Percentiles rank a stretch among this genome's conserved stretches.
These are phyloP conservation scores for Passalora sequoiae DNA, from an alignment of 2,329 filamentous ascomycete genomes.

Conservation along the genomic window DNA sequence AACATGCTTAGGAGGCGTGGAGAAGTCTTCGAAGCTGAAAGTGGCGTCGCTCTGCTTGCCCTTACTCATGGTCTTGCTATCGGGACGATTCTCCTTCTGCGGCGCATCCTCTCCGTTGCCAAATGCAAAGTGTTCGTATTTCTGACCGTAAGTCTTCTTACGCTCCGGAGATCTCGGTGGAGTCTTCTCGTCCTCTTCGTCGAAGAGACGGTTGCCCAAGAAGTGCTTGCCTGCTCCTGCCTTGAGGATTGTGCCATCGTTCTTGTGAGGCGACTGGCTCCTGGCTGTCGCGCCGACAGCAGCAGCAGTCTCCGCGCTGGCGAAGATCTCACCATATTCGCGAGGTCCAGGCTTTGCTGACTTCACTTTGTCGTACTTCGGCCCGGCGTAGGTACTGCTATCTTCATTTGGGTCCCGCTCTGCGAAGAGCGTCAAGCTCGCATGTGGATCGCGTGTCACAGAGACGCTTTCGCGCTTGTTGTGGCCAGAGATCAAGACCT, in stretches of 20 bases:
- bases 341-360: constrained; percentile 66
- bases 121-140: constrained; percentile 83
- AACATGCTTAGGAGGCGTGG: constrained; percentile 71
- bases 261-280: constrained; percentile 33
- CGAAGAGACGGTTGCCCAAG: constrained; percentile 52
- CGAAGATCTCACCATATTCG: constrained; percentile 65
- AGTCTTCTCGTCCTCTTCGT: constrained; percentile 47
- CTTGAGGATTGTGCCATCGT: constrained; percentile 40
- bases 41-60: constrained; percentile 53
- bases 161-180: constrained; percentile 37
- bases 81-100: constrained; percentile 19
- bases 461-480: constrained; percentile 31
- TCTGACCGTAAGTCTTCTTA: constrained; percentile 65
- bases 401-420: constrained; percentile 60
- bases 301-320: constrained; percentile 41
- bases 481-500: constrained; percentile 26
- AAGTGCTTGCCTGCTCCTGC: constrained; percentile 49
- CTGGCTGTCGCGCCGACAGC: constrained; percentile 20
- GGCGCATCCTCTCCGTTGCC: constrained; percentile 54
- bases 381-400: constrained; percentile 41
- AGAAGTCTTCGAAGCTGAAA: constrained; percentile 87
- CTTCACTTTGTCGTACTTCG: constrained; percentile 57
- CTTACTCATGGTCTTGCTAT: constrained; percentile 26
- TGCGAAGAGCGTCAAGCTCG: constrained; percentile 69
- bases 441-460: constrained; percentile 48